Conservation (phyloP, 2,329 filamentous ascomycete species). For the Pseudofabraea citricarpa region DNA sequence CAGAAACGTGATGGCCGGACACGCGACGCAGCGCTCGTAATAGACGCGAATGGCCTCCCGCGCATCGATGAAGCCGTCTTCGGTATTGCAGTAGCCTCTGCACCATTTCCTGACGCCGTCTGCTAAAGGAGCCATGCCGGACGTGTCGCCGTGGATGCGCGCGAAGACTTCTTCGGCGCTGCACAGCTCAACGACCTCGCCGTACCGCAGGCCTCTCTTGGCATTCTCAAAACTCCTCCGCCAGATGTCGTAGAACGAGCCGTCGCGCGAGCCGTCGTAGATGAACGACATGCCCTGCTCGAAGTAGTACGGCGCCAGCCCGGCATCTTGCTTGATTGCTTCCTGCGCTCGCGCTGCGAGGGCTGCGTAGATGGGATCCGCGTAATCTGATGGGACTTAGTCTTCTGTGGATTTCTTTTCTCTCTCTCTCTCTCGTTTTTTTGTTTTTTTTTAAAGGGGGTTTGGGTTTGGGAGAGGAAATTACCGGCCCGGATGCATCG, state of each 20-base stretch:
- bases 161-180: conserved; percentile 13
- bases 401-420: conserved; percentile 8
- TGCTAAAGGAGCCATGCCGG: conserved; percentile 5
- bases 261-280: conserved; percentile 12
- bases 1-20: conserved; percentile 14
- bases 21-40: conserved; percentile 18
- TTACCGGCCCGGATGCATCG: conserved; percentile 5
- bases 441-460: too few relatives aligned
- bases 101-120: conserved; percentile 13
- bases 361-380: conserved; percentile 18
- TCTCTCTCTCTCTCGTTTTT: too few relatives aligned
- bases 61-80: conserved; percentile 22
- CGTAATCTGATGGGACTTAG: conserved; percentile 16
- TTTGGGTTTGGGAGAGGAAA: not conserved
- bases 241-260: not conserved
- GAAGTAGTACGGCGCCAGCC: conserved; percentile 14
- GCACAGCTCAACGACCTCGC: not conserved
- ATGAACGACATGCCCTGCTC: conserved; percentile 23
- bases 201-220: not conserved
- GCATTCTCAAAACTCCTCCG: not conserved
- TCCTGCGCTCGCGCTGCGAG: conserved; percentile 17
- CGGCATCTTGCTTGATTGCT: conserved; percentile 16
- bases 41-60: conserved; percentile 18
- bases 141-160: conserved; percentile 16
- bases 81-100: conserved; percentile 19